Percentiles rank a stretch among this genome's conserved stretches.
These are phyloP conservation scores for Neurospora sp. DNA, from an alignment of 495 filamentous ascomycete species.

Conservation along the genomic window DNA sequence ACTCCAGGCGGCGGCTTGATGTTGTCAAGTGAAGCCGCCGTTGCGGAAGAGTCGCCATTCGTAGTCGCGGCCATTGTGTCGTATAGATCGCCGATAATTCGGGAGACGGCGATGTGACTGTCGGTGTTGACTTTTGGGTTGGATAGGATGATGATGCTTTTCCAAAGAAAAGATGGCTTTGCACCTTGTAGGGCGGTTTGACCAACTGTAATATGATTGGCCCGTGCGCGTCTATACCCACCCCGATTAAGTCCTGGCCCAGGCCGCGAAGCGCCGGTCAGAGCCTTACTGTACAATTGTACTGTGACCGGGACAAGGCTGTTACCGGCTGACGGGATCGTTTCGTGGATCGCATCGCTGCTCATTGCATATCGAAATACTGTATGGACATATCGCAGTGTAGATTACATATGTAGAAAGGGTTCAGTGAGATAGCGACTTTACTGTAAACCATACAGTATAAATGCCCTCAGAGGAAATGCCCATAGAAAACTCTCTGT, in stretches of 20 bases:
- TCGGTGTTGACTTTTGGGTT: not conserved
- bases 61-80: slow-evolving; percentile 38
- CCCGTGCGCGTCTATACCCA: not conserved
- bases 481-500: not conserved
- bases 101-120: not conserved
- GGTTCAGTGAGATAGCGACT: not conserved
- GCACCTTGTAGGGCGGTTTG: not conserved
- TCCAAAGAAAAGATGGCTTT: not conserved
- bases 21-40: slow-evolving; percentile 35
- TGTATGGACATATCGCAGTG: not conserved
- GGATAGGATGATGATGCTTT: not conserved
- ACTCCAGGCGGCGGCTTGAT: slow-evolving; percentile 73
- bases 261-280: not conserved
- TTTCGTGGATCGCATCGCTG: not conserved
- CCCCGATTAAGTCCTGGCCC: not conserved
- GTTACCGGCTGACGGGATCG: not conserved
- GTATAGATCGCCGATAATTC: not conserved
- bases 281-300: not conserved
- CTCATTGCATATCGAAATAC: not conserved
- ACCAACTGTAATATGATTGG: not conserved
- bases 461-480: not conserved
- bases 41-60: slow-evolving; percentile 44
- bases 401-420: not conserved
- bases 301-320: not conserved
- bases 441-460: not conserved